Evolutionary conservation across 2,329 filamentous ascomycete species (phyloP), one percentile per base, ranked within the genome.

Genomic region (Trichoderma afroharzianum): DNA sequence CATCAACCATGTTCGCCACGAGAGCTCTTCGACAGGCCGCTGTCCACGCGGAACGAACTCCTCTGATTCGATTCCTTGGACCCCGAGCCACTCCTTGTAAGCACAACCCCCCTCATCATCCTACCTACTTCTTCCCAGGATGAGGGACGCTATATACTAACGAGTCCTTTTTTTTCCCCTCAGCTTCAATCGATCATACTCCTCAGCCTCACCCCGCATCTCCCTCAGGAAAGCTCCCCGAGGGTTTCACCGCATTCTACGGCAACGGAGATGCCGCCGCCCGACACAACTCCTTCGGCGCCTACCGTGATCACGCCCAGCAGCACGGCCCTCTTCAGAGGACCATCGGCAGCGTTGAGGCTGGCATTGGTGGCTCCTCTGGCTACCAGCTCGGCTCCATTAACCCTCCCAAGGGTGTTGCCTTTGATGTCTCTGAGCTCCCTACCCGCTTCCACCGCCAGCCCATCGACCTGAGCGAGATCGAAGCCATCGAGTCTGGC

Each of bases 401-500:
- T 73, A 80, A 87, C 75, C 87, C 95, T 47, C 87, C 87, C 72
- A 83, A 89, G 78, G 95, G 95, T 76, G 85, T 93, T 81, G 94
- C 88, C 82, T 98, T 97, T 80, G 96, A 98, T 82, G 90, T 94
- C 76, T 93, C 90, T 76, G 93, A 99, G 83, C 90, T 99, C 28
- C 95, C 96, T 21, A 81, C 86, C 74, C 90, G 95, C 77, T 99
- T 98, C 88, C 90, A 91, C 78, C 88, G 94, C 75, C 85, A 88
- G 63, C 88, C 90, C 14, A 92, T 95, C 83, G 91, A 88, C 47
- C 83, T 91, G 76, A 90, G 91, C 57, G 96, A 99, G 88, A 99
- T 99, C 73, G 96, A 98, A 82, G 95, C 94, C 26, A 88, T 99
- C 78, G 94, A 98, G 88, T 96, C 93, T 70, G 96, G 95, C 70